Evolutionary conservation across 192 early-diverging fungal species (phyloP).

Genomic region (Chytriomyces hyalinus): DNA sequence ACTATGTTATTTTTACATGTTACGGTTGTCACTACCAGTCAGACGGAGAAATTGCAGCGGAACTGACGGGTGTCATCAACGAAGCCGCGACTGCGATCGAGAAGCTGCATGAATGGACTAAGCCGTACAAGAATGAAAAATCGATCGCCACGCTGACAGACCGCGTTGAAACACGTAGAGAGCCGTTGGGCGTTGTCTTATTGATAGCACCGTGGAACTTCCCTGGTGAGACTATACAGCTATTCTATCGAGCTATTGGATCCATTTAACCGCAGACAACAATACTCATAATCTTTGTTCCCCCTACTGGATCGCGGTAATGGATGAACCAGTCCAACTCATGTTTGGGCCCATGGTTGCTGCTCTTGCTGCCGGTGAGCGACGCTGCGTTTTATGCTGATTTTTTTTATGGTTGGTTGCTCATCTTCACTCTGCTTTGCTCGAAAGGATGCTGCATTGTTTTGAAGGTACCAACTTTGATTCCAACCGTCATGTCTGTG

Average conservation of each 20-base stretch:
- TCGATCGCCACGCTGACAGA: conserved; percentile 9
- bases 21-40: background rate
- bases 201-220: conserved; percentile 56
- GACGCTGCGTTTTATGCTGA: no score
- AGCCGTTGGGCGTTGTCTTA: conserved; percentile 79
- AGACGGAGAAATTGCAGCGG: conserved; percentile 17
- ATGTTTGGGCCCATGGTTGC: conserved; percentile 72
- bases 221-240: conserved; percentile 25
- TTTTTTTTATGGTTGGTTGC: no score
- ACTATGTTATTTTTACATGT: background rate
- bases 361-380: conserved; percentile 90
- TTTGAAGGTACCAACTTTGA: conserved; percentile 37
- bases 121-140: conserved; percentile 26
- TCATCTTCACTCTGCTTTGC: no score
- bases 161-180: conserved; percentile 41
- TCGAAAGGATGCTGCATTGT: conserved; percentile 71
- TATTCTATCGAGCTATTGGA: background rate
- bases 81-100: conserved; percentile 45
- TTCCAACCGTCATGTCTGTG: background rate
- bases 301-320: background rate
- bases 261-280: no score
- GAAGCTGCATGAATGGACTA: conserved; percentile 45
- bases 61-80: conserved; percentile 46
- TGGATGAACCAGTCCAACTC: conserved; percentile 59
- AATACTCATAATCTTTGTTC: conserved; percentile 10